Evolutionary conservation across 345 rosid genomes (phyloP), one percentile per base, ranked within the genome.

Genomic region (Eucalyptus regnans): DNA sequence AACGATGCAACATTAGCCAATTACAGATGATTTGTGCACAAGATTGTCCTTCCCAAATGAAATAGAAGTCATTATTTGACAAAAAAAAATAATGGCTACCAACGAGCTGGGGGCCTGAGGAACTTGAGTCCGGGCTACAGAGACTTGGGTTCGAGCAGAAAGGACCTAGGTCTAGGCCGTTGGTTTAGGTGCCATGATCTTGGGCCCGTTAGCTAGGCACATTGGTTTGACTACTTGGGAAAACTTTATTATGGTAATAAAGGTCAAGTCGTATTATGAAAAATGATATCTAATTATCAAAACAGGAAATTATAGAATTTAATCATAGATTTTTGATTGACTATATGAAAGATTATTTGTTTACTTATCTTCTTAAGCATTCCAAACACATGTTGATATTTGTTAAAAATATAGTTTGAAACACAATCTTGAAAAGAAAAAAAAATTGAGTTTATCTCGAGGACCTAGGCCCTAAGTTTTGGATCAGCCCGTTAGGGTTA

Each of bases 351-450:
- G 44, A 33, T 68, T 68, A 9, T 18, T 17, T 68, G 33, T 68
- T 33, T 33, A 1, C 43, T 9, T 33, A 9, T 33, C 41, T 33
- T 18, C 44, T 68, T 33, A 33, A 37, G 81, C 13, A 18, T 18
- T 71, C 81, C 44, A 71, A 18, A 33, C 23, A 9, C 44, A 71
- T 33, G 81, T 17, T 71, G 80, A 33, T 68, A 33, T 68, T 68
- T 33, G 43, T 68, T 68, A 33, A 17, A 9, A 33, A 33, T 9
- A 68, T 8, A 33, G 2, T 62, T 17, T 4, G 44, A 68, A 17
- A 17, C 76, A 64, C 76, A 33, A 29, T 0, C 5, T 16, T 68
- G 3, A 0, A 0, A n/a, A 64, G 17, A 7, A 17, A 33, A 68
- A 68, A 68, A 20, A 9, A 8, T 68, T 6, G 7, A 68, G 80